A percentile compares a stretch with the other conserved stretches of the same genome.
Evolutionary conservation across 768 basidiomycete species (phyloP).

Genomic region (Boletus rubropictus): DNA sequence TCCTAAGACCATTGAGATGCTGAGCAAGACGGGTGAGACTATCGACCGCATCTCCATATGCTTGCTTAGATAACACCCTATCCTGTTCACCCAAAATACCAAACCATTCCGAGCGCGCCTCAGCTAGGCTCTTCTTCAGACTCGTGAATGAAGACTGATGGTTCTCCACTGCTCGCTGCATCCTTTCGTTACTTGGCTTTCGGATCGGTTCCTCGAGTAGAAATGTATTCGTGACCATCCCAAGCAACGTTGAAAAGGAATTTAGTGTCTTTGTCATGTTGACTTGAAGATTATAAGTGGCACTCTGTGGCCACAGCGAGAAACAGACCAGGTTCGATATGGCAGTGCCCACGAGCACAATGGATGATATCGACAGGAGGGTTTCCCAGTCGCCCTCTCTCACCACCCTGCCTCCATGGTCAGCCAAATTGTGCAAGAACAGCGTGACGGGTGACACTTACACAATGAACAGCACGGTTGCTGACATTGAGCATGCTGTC

Average conservation of each 20-base stretch:
- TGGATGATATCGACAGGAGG: constrained; percentile 67
- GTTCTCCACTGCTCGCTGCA: constrained; percentile 74
- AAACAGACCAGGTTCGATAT: constrained; percentile 86
- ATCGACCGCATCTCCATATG: constrained; percentile 83
- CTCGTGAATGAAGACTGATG: constrained; percentile 89
- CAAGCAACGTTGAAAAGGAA: constrained; percentile 82
- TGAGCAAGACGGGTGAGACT: constrained; percentile 88
- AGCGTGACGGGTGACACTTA: constrained; percentile 28
- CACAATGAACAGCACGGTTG: constrained; percentile 82
- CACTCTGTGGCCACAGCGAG: constrained; percentile 77
- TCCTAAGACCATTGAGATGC: constrained; percentile 84
- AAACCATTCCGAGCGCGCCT: constrained; percentile 85
- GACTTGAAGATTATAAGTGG: constrained; percentile 72
- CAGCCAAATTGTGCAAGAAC: background rate
- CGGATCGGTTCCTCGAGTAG: constrained; percentile 67
- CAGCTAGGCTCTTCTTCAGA: constrained; percentile 77
- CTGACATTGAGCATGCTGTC: constrained; percentile 77
- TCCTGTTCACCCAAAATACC: constrained; percentile 23
- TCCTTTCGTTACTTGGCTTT: constrained; percentile 51
- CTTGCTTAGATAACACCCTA: constrained; percentile 36
- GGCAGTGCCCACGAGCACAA: constrained; percentile 68
- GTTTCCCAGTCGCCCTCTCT: constrained; percentile 83
- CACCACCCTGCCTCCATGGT: constrained; percentile 49
- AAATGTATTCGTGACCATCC: constrained; percentile 79
- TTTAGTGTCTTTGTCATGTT: constrained; percentile 83